A percentile compares a stretch with the other conserved stretches of the same genome.
Evolutionary conservation across 2,329 filamentous ascomycete species (phyloP).

Genomic region (Diaporthe ilicicola): DNA sequence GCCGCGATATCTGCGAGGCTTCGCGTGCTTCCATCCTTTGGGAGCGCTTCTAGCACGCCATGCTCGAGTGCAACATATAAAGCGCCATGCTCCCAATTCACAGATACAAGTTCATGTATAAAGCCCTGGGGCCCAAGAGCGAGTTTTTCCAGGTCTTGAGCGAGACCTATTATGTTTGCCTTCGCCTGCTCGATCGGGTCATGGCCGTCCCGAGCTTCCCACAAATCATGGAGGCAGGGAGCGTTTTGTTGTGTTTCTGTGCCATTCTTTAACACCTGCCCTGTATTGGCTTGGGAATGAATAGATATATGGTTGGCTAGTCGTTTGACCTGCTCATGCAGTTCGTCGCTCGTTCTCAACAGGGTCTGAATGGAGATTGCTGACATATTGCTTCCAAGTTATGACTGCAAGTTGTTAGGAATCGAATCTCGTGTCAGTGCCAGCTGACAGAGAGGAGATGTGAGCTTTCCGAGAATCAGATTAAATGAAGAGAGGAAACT

Average conservation of each 20-base stretch:
- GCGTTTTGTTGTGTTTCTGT: background rate
- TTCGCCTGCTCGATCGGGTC: background rate
- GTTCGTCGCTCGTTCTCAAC: background rate
- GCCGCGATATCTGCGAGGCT: background rate
- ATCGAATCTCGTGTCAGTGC: background rate
- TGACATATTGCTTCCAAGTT: background rate
- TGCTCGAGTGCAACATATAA: background rate
- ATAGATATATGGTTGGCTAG: background rate
- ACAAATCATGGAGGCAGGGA: background rate
- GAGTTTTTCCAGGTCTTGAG: background rate
- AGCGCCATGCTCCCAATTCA: conserved; percentile 9
- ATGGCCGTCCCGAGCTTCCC: background rate
- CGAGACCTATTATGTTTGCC: background rate
- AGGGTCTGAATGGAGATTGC: background rate
- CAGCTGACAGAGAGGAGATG: too few species aligned
- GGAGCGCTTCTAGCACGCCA: background rate
- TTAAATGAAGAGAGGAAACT: background rate
- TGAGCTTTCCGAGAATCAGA: background rate
- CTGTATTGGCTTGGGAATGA: background rate
- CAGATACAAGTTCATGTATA: background rate
- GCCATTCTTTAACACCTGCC: background rate
- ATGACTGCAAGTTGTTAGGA: background rate
- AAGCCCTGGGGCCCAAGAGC: background rate
- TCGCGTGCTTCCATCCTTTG: background rate
- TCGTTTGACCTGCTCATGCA: background rate